Evolutionary conservation across 2,329 filamentous ascomycete species (phyloP).

Genomic region (Malbranchea cinnamomea): DNA sequence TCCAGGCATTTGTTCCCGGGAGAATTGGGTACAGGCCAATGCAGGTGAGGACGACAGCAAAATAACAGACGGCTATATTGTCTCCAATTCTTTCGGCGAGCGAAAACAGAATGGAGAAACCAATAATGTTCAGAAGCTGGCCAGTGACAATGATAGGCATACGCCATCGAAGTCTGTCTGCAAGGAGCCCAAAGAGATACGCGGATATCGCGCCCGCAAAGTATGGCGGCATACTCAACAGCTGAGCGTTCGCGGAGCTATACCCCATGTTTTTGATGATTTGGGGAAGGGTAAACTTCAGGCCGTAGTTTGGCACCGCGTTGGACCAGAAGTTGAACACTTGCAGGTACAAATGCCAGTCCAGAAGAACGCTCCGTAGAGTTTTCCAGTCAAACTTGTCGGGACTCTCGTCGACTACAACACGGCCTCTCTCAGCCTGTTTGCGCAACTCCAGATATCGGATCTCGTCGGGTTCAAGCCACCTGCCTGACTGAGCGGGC

Average conservation of each 20-base stretch:
- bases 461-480: conserved; percentile 28
- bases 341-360: conserved; percentile 34
- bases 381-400: conserved; percentile 20
- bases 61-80: conserved; percentile 30
- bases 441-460: conserved; percentile 27
- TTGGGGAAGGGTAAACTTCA: conserved; percentile 18
- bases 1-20: conserved; percentile 27
- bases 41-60: conserved; percentile 31
- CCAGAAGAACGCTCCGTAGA: conserved; percentile 28
- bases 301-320: conserved; percentile 22
- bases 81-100: conserved; percentile 23
- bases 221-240: conserved; percentile 21
- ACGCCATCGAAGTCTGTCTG: conserved; percentile 16
- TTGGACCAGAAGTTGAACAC: conserved; percentile 32
- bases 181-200: conserved; percentile 15
- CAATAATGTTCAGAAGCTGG: conserved; percentile 38
- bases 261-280: conserved; percentile 23
- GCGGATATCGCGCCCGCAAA: conserved; percentile 14
- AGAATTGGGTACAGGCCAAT: conserved; percentile 31
- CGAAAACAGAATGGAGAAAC: conserved; percentile 23
- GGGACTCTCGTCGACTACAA: conserved; percentile 7
- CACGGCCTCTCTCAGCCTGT: conserved; percentile 14
- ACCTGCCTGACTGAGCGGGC: conserved; percentile 21
- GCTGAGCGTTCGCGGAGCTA: conserved; percentile 26
- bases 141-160: conserved; percentile 38